These are phyloP conservation scores for Sarocladiaceae sp. DNA, from an alignment of 2,329 filamentous ascomycete genomes.

Conservation along the genomic window DNA sequence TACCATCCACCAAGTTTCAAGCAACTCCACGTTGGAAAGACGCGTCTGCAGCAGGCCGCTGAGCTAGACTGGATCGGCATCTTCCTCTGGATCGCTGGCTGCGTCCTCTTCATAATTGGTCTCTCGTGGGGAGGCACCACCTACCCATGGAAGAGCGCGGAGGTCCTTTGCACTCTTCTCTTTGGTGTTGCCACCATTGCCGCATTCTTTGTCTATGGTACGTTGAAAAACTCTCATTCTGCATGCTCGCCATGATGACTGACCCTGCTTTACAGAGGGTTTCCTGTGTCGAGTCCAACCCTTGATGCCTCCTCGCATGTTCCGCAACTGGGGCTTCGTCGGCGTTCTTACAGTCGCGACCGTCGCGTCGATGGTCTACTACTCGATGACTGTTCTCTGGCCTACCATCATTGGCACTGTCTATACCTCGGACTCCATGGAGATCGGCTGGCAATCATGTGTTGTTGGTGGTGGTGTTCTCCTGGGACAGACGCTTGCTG, in stretches of 20 bases:
- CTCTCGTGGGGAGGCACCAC: constrained; percentile 34
- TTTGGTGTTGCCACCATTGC: constrained; percentile 29
- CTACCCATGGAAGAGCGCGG: constrained; percentile 35
- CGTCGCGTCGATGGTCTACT: constrained; percentile 39
- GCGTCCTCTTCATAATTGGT: constrained; percentile 36
- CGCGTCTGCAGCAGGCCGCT: constrained; percentile 29
- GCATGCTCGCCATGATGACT: background rate
- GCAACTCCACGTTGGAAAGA: constrained; percentile 34
- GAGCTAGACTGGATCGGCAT: constrained; percentile 41
- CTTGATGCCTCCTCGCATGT: constrained; percentile 36
- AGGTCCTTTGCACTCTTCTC: constrained; percentile 29
- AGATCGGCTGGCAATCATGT: constrained; percentile 34
- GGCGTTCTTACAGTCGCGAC: constrained; percentile 32
- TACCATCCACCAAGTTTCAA: constrained; percentile 41
- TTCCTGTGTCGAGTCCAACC: constrained; percentile 29
- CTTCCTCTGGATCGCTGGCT: constrained; percentile 32
- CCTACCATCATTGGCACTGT: constrained; percentile 34
- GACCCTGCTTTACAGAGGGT: constrained; percentile 21
- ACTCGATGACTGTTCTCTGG: constrained; percentile 36
- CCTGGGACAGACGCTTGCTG: constrained; percentile 31
- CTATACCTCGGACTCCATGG: constrained; percentile 30
- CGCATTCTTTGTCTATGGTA: constrained; percentile 31
- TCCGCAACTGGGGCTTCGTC: constrained; percentile 32
- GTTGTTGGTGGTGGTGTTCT: constrained; percentile 36
- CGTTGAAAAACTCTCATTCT: background rate